Evolutionary conservation across 1,284 basidiomycete species (phyloP).

Genomic region (Psilocybe mexicana): DNA sequence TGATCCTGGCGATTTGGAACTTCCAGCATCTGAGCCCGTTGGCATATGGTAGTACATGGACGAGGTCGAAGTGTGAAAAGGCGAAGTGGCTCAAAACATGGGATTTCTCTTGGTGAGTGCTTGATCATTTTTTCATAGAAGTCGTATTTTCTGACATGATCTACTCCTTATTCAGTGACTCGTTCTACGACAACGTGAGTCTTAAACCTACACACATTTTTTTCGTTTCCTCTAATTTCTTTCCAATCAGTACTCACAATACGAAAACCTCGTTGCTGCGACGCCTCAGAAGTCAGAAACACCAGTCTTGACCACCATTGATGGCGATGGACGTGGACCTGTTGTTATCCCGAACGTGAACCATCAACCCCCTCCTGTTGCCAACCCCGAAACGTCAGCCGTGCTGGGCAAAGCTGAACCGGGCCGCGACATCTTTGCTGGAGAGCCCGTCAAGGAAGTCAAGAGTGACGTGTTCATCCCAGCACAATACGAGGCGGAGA

Average conservation of each 20-base stretch:
- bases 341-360: constrained; percentile 40
- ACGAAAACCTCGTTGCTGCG: constrained; percentile 37
- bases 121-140: neutral
- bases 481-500: constrained; percentile 25
- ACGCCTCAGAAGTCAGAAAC: constrained; percentile 39
- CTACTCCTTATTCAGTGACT: constrained; percentile 50
- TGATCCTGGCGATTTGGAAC: constrained; percentile 76
- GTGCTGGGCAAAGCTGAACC: constrained; percentile 60
- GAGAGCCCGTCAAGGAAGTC: constrained; percentile 36
- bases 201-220: neutral
- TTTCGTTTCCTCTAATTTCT: constrained; percentile 3
- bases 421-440: constrained; percentile 66
- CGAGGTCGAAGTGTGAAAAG: constrained; percentile 71
- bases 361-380: constrained; percentile 4
- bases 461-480: constrained; percentile 32
- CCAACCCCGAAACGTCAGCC: constrained; percentile 38
- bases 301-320: constrained; percentile 41
- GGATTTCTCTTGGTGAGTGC: constrained; percentile 89
- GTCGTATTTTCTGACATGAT: neutral
- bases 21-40: constrained; percentile 84
- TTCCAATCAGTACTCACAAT: constrained; percentile 52
- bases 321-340: constrained; percentile 48
- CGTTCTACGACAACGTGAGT: constrained; percentile 60
- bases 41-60: constrained; percentile 89
- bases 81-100: constrained; percentile 90